These are phyloP conservation scores for Triticum aestivum DNA, from an alignment of 176 grass and related monocot genomes.

Conservation along the genomic window DNA sequence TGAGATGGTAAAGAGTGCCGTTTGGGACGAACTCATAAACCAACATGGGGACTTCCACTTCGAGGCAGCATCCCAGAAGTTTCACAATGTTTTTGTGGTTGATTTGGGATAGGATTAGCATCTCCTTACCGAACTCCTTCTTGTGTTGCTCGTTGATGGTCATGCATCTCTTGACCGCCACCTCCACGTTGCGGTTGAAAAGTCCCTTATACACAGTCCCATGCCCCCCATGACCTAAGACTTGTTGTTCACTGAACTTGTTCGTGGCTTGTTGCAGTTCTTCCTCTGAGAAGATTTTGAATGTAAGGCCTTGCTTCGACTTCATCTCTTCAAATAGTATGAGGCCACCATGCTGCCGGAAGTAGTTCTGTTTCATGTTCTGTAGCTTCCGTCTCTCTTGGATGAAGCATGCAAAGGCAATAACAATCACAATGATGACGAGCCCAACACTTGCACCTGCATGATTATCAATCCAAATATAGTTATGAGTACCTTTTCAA, in stretches of 20 bases:
- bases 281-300: neutral
- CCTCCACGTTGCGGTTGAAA: neutral
- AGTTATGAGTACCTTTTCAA: neutral
- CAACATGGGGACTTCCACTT: too few species aligned
- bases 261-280: neutral
- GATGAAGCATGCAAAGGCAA: neutral
- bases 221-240: constrained; percentile 14
- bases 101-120: too few species aligned
- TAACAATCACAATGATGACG: neutral
- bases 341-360: constrained; percentile 3
- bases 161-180: constrained; percentile 22
- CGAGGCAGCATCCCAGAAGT: too few species aligned
- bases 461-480: too few species aligned
- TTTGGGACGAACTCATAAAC: too few species aligned
- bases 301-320: neutral
- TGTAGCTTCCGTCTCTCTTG: constrained; percentile 9
- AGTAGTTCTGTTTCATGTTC: neutral
- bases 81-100: too few species aligned
- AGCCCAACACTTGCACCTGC: constrained; percentile 13
- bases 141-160: neutral
- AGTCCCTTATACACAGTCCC: neutral
- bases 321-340: constrained; percentile 21
- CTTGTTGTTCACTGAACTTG: neutral
- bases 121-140: too few species aligned
- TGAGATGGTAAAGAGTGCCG: too few species aligned